Base-by-base conservation (phyloP, 331 rosid genomes). In the Acacia concinna region DNA sequence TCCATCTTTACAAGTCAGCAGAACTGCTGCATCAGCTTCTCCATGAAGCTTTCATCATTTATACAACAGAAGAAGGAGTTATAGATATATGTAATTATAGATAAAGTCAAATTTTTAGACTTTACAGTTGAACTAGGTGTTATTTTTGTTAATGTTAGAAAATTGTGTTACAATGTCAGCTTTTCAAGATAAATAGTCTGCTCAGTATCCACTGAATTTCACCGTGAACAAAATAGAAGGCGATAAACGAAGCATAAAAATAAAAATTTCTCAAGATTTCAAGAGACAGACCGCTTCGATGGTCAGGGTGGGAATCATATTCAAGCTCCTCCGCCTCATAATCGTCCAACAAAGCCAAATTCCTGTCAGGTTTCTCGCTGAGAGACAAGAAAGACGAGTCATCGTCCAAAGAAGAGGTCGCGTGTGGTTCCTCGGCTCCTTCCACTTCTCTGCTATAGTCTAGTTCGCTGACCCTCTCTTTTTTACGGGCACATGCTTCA, bases 331-430 rank as follows among this genome's bases (percentile, higher is more conserved):
- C 98, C 15, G 90, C 52, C 76, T 96, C 98, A 68, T 90, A 89
- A 27, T 96, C 94, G 78, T 96, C 99, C 1, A 89, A 92, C 83
- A 93, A 66, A 10, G 88, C 84, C 79, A 87, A 44, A 79, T 88
- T 96, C 66, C 99, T 67, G 81, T 96, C 93, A 0, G 99, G 99
- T 76, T 96, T 96, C 70, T 43, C 88, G 60, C 86, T 96, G 64
- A 93, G 92, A 64, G 99, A 96, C 89, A 96, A 82, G 43, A 90
- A 82, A 6, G 98, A 84, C 2, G 82, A 73, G 38, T 90, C 97
- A n/a, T 90, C 96, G 18, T 90, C 97, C 15, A 82, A 87, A 81
- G 79, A 83, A 63, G 86, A 79, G 73, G 81, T 76, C 44, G 77
- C 59, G 43, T 77, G 79, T 1, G 54, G 80, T 18, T 59, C 90